Evolutionary conservation across 305 asterid genomes (phyloP), one percentile per base, ranked within the genome.

Genomic region (Caryopteris hybrid): DNA sequence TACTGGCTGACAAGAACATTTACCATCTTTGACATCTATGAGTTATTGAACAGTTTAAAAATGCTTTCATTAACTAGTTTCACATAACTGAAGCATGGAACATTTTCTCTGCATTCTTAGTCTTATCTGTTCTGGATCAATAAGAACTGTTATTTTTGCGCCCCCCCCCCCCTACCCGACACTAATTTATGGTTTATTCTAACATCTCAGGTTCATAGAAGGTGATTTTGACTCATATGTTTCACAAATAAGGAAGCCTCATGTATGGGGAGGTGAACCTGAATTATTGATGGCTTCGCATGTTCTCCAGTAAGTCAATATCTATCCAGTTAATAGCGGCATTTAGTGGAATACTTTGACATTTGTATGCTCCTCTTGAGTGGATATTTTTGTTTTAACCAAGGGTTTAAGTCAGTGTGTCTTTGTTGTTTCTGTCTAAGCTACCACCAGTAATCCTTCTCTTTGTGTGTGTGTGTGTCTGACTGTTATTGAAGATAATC

Each of bases 231-330:
- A 85, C 61, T 46, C 73, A 16, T 92, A 92, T 8, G 84, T 90
- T 68, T 73, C 89, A 39, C 82, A 80, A 48, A 84, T 90, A 50
- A 85, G 87, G 85, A 88, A 83, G 75, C 87, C 89, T 72, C 94
- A 86, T 64, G 95, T 86, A 48, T 92, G 98, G 98, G 98, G 97
- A 72, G 98, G 97, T 69, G 98, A 92, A 80, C 98, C 98, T 11
- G 98, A 92, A 74, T 65, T 92, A 67, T 74, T 92, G 74, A 90
- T 92, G 98, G 97, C 98, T 71, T 88, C 95, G 68, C 96, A 90
- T 78, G 94, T 90, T 56, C 90, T 92, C 71, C 86, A 75, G 98
- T 89, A 84, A 86, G 90, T 78, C 66, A 16, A 43, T 57, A 25
- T 58, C 45, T 38, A 33, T 25, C 25, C 57, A 9, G 11, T 56